These are phyloP conservation scores for Ailanthus altissimus DNA, from an alignment of 345 rosid species.

Conservation along the genomic window DNA sequence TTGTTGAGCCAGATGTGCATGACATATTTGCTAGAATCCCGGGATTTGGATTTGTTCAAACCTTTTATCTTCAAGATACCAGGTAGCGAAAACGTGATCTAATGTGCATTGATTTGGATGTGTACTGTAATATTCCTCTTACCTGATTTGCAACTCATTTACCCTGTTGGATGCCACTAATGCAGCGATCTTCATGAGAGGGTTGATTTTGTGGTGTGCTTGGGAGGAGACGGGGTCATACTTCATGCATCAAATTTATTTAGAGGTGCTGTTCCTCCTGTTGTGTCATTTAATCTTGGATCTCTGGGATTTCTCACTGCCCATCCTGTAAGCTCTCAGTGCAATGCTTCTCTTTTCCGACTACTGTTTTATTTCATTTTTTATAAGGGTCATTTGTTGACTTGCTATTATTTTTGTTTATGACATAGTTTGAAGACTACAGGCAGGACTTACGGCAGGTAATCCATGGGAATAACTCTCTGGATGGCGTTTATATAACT, in stretches of 20 bases:
- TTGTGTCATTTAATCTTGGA: conserved; percentile 94
- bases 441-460: conserved; percentile 83
- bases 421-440: conserved; percentile 71
- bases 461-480: conserved; percentile 77
- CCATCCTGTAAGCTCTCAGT: conserved; percentile 60
- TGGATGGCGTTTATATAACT: conserved; percentile 94
- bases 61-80: conserved; percentile 95
- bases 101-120: conserved; percentile 3
- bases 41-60: conserved; percentile 95
- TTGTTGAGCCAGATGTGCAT: conserved; percentile 97
- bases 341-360: conserved; percentile 7
- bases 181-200: conserved; percentile 94
- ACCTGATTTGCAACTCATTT: conserved; percentile 17
- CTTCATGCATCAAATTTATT: conserved; percentile 94
- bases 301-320: conserved; percentile 98
- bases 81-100: conserved; percentile 49
- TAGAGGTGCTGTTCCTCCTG: conserved; percentile 92
- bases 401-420: conserved; percentile 17
- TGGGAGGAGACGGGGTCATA: conserved; percentile 99
- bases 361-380: conserved; percentile 16
- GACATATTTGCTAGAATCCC: conserved; percentile 98
- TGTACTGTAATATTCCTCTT: conserved; percentile 3
- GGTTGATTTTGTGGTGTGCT: conserved; percentile 95
- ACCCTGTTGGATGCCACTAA: conserved; percentile 18
- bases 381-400: conserved; percentile 7